Evolutionary conservation across 2,329 filamentous ascomycete genomes (phyloP).

Genomic region (Microascus cirrosus): DNA sequence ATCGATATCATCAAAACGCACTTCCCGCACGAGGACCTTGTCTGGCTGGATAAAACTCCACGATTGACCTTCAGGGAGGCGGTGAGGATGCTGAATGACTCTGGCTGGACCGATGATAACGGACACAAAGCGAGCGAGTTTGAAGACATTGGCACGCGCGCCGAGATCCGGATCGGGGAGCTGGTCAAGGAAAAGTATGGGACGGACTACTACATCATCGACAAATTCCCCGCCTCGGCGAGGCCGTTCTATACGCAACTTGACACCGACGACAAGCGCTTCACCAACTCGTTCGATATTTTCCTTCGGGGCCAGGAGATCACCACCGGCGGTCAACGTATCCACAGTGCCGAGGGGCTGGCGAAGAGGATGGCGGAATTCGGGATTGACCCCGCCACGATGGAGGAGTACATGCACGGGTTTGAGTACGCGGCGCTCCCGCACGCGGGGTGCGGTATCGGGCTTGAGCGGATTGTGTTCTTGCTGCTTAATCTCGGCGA

Average conservation of each 20-base stretch:
- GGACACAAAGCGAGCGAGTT: slow-evolving; percentile 59
- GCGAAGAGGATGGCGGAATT: slow-evolving; percentile 63
- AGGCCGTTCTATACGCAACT: slow-evolving; percentile 89
- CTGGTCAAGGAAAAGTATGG: slow-evolving; percentile 77
- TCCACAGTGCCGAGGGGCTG: slow-evolving; percentile 68
- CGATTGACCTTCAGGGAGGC: slow-evolving; percentile 71
- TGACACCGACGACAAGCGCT: slow-evolving; percentile 57
- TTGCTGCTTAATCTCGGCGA: slow-evolving; percentile 79
- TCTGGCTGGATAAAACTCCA: slow-evolving; percentile 78
- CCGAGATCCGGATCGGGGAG: slow-evolving; percentile 77
- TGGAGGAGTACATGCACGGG: slow-evolving; percentile 83
- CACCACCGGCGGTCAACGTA: slow-evolving; percentile 84
- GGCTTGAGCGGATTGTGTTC: slow-evolving; percentile 80
- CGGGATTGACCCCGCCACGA: slow-evolving; percentile 67
- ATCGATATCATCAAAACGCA: slow-evolving; percentile 70
- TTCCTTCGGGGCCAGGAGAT: slow-evolving; percentile 92
- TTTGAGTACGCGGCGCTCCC: slow-evolving; percentile 85
- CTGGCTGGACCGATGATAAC: slow-evolving; percentile 60
- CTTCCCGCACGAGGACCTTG: slow-evolving; percentile 77
- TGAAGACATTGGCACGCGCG: slow-evolving; percentile 74
- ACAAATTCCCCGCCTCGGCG: slow-evolving; percentile 79
- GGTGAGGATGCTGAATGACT: slow-evolving; percentile 68
- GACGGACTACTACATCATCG: slow-evolving; percentile 88
- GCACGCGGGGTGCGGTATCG: slow-evolving; percentile 82
- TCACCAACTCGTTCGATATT: slow-evolving; percentile 91